Evolutionary conservation across 495 filamentous ascomycete genomes (phyloP), one percentile per base, ranked within the genome.

Genomic region (Aspergillus panamensis): DNA sequence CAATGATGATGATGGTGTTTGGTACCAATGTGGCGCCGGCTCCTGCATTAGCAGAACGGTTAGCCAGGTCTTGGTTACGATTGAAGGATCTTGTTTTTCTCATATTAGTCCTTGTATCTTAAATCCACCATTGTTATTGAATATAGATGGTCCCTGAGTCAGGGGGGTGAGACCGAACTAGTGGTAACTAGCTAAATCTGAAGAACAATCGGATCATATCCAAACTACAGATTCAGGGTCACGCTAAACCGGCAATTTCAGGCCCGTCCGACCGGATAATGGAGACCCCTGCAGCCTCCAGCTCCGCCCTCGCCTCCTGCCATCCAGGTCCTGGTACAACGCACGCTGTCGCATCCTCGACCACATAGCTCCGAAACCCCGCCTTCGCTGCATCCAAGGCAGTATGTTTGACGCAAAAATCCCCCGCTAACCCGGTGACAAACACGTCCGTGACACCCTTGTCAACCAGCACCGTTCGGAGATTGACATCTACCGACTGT

Each of bases 321-420:
- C 90, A 91, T 8, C 73, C 75, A 47, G 55, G 62, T 0, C 61
- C 73, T 17, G 77, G 68, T 64, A 85, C 82, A 6, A 96, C 90
- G 50, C 88, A 79, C 67, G 75, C 84, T 8, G 87, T 91, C 29
- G 79, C 90, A 63, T 97, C 93, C 65, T 86, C 81, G 16, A 97
- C 74, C 37, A 97, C 80, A 69, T 78, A 88, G 40, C 87, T 88
- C 60, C 67, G 73, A 62, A 94, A 97, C 3, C 92, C 93, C 68
- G 87, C 85, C 64, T 77, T 82, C 8, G 73, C 82, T 8, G 91
- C 87, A 77, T 96, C 88, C 19, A 89, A 62, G 2, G 91, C 93
- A 48, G 89, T 95, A 59, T 66, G 76, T 68, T 85, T 87, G 45
- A 98, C 94, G 71, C 94, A 98, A 69, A 87, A 96, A 72, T 97